Conservation (phyloP, 306 rosid species). For the Acacia confusa region DNA sequence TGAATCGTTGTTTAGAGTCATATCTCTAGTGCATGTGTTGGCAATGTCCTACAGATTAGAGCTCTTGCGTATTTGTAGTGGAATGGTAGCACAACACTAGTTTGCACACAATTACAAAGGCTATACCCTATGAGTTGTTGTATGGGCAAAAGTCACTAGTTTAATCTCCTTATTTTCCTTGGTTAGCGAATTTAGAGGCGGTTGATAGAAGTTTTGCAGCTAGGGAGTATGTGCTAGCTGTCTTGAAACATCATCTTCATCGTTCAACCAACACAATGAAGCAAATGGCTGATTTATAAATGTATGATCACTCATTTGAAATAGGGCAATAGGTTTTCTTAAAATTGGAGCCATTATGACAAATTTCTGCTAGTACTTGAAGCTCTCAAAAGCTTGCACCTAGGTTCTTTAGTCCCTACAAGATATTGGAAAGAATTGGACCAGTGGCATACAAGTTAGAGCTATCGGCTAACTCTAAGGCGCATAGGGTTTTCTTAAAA, state of each 20-base stretch:
- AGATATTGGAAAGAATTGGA: too few relatives aligned
- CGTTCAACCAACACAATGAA: neutral
- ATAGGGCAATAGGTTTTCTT: neutral
- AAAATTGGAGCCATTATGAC: neutral
- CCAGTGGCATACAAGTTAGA: neutral
- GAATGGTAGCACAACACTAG: neutral
- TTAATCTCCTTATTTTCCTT: neutral
- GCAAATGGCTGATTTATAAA: neutral
- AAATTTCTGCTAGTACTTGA: neutral
- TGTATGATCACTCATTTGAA: too few relatives aligned
- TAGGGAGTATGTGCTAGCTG: neutral
- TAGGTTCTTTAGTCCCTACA: neutral
- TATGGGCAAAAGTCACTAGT: neutral
- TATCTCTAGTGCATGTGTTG: neutral
- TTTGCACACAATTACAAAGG: too few relatives aligned
- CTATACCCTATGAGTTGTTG: neutral
- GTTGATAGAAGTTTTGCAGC: neutral
- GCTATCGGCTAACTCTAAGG: too few relatives aligned
- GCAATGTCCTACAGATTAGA: neutral
- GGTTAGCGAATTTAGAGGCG: too few relatives aligned
- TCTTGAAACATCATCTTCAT: neutral
- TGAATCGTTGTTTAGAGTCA: neutral
- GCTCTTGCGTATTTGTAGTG: too few relatives aligned
- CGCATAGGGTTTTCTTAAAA: too few relatives aligned
- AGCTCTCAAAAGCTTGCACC: neutral